Conservation (phyloP, 371 early-diverging fungal species). For the Mucor irregularis region DNA sequence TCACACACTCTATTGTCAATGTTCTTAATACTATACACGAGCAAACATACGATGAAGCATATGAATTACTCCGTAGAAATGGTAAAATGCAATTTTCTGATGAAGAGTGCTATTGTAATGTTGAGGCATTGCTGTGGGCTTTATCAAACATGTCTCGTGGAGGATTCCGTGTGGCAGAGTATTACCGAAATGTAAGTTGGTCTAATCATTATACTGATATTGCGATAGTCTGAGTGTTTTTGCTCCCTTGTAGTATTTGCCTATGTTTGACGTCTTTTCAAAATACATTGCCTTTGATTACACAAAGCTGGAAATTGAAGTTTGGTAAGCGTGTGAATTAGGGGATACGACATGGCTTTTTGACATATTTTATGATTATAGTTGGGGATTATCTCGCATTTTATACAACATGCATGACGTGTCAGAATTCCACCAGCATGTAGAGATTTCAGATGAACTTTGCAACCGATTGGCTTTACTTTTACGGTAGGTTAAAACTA, state of each 20-base stretch:
- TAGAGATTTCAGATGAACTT: constrained; percentile 20
- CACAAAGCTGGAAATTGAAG: constrained; percentile 48
- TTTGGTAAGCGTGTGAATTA: constrained; percentile 38
- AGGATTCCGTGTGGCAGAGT: constrained; percentile 40
- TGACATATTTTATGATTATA: constrained; percentile 11
- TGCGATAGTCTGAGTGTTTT: neutral
- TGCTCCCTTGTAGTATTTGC: constrained; percentile 38
- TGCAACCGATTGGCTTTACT: constrained; percentile 27
- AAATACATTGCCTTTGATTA: constrained; percentile 52
- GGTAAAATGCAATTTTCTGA: constrained; percentile 21
- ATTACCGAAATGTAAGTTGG: constrained; percentile 32
- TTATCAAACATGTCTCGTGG: constrained; percentile 52
- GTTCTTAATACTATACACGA: constrained; percentile 16
- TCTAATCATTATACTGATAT: neutral
- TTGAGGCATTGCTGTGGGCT: constrained; percentile 43
- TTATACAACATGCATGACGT: constrained; percentile 60
- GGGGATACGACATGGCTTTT: neutral
- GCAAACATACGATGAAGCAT: constrained; percentile 7
- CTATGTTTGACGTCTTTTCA: constrained; percentile 50
- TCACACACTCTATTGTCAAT: constrained; percentile 14
- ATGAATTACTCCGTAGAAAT: neutral
- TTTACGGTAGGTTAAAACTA: constrained; percentile 35
- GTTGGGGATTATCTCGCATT: constrained; percentile 62
- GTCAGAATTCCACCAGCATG: constrained; percentile 20
- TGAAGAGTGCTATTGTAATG: constrained; percentile 25